Percentiles rank a stretch among this genome's conserved stretches.
phyloP scores from a whole-genome alignment of 78 protist genomes.

The Pigoraptor vietnamica region DNA sequence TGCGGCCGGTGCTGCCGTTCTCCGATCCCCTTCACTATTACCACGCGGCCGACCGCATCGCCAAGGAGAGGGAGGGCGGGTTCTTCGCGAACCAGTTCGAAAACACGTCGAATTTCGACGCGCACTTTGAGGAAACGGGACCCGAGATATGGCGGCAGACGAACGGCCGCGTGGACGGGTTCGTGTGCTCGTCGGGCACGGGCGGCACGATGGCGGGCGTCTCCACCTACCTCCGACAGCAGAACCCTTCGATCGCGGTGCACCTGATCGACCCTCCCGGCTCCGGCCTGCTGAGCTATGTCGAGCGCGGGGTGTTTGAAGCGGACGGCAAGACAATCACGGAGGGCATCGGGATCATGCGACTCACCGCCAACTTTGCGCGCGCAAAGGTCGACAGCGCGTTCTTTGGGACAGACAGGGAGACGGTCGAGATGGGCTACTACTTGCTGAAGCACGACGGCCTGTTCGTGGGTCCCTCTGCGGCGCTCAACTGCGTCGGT shows the following conservation, averaged over 20 bases:
- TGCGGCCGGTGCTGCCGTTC: constrained; percentile 50
- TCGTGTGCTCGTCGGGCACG: constrained; percentile 45
- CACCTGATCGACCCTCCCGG: constrained; percentile 38
- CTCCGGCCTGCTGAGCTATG: constrained; percentile 2
- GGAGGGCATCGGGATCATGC: constrained; percentile 54
- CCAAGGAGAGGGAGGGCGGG: background rate
- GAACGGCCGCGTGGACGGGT: constrained; percentile 25
- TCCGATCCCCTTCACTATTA: constrained; percentile 41
- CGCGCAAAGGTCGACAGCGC: constrained; percentile 45
- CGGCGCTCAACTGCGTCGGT: constrained; percentile 58
- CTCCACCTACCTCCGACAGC: constrained; percentile 31
- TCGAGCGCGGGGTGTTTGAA: background rate
- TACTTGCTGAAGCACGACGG: constrained; percentile 57
- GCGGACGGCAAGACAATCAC: constrained; percentile 1
- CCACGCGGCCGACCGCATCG: background rate
- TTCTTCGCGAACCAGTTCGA: constrained; percentile 66
- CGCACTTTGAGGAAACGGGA: constrained; percentile 60
- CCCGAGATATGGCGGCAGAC: constrained; percentile 70
- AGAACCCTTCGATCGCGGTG: background rate
- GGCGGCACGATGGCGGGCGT: constrained; percentile 81
- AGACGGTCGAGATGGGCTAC: constrained; percentile 64
- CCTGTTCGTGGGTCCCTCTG: constrained; percentile 63
- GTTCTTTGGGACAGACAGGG: constrained; percentile 40
- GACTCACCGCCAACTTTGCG: constrained; percentile 53
- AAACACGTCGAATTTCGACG: constrained; percentile 46